phyloP scores from a whole-genome alignment of 352 stramenopile genomes.

The Phytopythium chamaehyphon region DNA sequence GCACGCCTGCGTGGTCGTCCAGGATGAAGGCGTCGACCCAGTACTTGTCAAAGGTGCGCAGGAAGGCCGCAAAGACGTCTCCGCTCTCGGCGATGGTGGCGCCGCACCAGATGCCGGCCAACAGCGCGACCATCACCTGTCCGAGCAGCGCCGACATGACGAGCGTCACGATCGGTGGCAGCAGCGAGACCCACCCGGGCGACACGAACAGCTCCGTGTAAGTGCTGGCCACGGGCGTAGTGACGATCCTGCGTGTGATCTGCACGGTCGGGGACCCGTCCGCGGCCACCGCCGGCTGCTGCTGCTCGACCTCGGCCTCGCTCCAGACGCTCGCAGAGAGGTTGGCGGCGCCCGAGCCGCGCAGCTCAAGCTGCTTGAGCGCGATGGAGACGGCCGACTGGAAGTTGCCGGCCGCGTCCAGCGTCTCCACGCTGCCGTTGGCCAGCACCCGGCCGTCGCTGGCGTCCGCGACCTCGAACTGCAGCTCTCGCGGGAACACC shows the following conservation, averaged over 20 bases:
- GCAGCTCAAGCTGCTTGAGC: constrained; percentile 42
- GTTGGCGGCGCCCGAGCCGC: constrained; percentile 36
- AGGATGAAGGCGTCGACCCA: constrained; percentile 82
- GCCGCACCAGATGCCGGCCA: constrained; percentile 86
- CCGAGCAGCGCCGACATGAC: constrained; percentile 64
- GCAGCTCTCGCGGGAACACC: constrained; percentile 60
- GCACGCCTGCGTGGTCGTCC: constrained; percentile 76
- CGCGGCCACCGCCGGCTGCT: background rate
- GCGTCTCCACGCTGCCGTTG: constrained; percentile 62
- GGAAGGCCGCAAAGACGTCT: constrained; percentile 68
- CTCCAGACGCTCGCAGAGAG: constrained; percentile 53
- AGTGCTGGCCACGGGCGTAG: constrained; percentile 26
- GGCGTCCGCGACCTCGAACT: constrained; percentile 50
- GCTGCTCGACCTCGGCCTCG: constrained; percentile 5
- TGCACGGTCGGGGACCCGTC: constrained; percentile 13
- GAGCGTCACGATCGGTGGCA: constrained; percentile 75
- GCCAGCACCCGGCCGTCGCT: constrained; percentile 37
- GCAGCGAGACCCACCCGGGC: constrained; percentile 66
- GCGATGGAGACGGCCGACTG: constrained; percentile 36
- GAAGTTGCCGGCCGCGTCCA: constrained; percentile 67
- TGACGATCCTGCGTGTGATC: constrained; percentile 6
- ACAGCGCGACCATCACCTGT: constrained; percentile 78
- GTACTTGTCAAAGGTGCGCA: constrained; percentile 87
- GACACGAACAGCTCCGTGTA: constrained; percentile 51
- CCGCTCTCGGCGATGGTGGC: constrained; percentile 78